Conservation (phyloP, 2,329 filamentous ascomycete species). For the Ciborinia camelliae region DNA sequence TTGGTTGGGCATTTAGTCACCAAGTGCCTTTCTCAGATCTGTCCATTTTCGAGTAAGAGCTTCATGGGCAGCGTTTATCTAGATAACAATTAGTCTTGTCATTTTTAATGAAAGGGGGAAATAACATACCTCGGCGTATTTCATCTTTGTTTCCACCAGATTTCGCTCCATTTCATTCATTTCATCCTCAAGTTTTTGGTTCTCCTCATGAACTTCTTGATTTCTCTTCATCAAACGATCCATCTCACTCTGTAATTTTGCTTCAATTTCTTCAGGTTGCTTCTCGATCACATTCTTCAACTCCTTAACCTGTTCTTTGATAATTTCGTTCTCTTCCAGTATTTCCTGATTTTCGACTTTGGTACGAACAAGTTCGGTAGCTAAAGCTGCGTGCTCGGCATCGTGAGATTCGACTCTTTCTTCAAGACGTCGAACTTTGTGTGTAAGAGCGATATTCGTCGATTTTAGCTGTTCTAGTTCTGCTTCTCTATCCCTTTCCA, state of each 20-base stretch:
- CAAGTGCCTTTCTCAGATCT: slow-evolving; percentile 56
- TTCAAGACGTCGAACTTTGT: slow-evolving; percentile 80
- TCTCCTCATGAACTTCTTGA: slow-evolving; percentile 90
- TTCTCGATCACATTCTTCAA: slow-evolving; percentile 82
- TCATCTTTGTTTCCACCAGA: slow-evolving; percentile 90
- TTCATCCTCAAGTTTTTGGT: slow-evolving; percentile 81
- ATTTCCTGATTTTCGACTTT: slow-evolving; percentile 94
- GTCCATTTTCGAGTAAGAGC: slow-evolving; percentile 72
- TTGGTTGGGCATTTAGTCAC: neutral
- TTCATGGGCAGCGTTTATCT: slow-evolving; percentile 72
- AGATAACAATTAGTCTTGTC: slow-evolving; percentile 23
- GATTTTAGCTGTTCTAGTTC: slow-evolving; percentile 73
- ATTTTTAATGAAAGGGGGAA: slow-evolving; percentile 12
- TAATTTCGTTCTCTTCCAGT: slow-evolving; percentile 81
- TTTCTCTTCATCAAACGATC: slow-evolving; percentile 91
- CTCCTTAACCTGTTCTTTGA: slow-evolving; percentile 81
- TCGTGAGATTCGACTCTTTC: slow-evolving; percentile 86
- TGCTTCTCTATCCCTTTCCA: slow-evolving; percentile 75
- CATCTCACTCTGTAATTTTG: slow-evolving; percentile 76
- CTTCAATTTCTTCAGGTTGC: slow-evolving; percentile 85
- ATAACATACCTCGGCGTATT: slow-evolving; percentile 82
- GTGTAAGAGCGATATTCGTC: slow-evolving; percentile 63
- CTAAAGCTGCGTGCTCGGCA: slow-evolving; percentile 83
- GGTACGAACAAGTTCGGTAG: slow-evolving; percentile 84
- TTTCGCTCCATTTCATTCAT: slow-evolving; percentile 89